Percentiles rank a stretch among this genome's conserved stretches.
Evolutionary conservation across 2,329 filamentous ascomycete genomes (phyloP).

Genomic region (Orbilia oligospora): DNA sequence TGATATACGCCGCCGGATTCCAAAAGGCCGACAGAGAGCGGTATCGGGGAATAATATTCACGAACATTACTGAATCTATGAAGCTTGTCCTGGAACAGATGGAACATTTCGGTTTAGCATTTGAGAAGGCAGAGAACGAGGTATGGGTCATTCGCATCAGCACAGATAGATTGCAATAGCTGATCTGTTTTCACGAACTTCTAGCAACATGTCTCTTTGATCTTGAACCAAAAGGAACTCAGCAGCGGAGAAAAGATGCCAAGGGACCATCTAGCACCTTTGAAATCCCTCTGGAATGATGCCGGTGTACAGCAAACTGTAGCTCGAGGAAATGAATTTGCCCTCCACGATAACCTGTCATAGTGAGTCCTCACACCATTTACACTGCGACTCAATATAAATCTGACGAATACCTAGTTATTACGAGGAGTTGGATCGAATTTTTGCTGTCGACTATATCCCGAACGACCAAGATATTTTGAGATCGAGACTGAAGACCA

Average conservation of each 20-base stretch:
- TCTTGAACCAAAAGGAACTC: constrained; percentile 86
- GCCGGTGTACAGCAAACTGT: constrained; percentile 88
- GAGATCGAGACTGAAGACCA: constrained; percentile 89
- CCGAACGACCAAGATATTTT: constrained; percentile 96
- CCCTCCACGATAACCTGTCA: constrained; percentile 92
- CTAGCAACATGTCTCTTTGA: constrained; percentile 80
- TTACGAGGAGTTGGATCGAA: constrained; percentile 81
- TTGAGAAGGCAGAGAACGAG: constrained; percentile 83
- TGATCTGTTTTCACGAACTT: constrained; percentile 50
- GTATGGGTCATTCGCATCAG: constrained; percentile 70
- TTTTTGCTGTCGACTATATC: constrained; percentile 83
- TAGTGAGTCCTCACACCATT: constrained; percentile 75
- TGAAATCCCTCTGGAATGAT: constrained; percentile 88
- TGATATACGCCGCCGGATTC: constrained; percentile 95
- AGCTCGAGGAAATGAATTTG: constrained; percentile 93
- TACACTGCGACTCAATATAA: not conserved
- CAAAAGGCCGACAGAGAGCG: constrained; percentile 89
- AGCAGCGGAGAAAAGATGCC: constrained; percentile 85
- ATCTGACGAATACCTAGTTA: constrained; percentile 74
- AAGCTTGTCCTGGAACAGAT: constrained; percentile 92
- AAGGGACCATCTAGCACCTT: constrained; percentile 81
- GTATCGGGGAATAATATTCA: constrained; percentile 95
- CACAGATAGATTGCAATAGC: constrained; percentile 15
- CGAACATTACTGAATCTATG: constrained; percentile 92
- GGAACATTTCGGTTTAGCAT: constrained; percentile 84